Percentiles rank a stretch among this genome's conserved stretches.
These are phyloP conservation scores for Coemansia furcata DNA, from an alignment of 192 early-diverging fungal species.

Conservation along the genomic window DNA sequence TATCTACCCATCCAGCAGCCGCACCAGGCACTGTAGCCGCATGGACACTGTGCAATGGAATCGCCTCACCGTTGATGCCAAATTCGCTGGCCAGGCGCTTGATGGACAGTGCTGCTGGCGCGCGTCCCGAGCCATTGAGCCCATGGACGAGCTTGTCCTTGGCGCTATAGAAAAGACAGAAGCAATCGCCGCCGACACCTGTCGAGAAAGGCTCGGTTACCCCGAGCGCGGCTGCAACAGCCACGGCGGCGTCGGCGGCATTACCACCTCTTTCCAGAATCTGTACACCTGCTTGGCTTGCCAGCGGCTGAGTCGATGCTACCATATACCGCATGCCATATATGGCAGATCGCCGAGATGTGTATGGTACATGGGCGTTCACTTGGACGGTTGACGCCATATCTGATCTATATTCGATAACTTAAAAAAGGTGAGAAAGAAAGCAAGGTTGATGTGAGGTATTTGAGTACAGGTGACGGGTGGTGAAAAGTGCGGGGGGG, in stretches of 20 bases:
- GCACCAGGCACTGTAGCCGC: constrained; percentile 73
- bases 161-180: constrained; percentile 74
- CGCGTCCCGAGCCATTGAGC: constrained; percentile 63
- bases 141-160: constrained; percentile 55
- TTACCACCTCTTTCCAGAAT: constrained; percentile 70
- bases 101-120: constrained; percentile 58
- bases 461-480: not conserved
- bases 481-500: not conserved
- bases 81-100: constrained; percentile 36
- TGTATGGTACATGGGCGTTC: constrained; percentile 26
- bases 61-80: constrained; percentile 15
- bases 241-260: constrained; percentile 72
- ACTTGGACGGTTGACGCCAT: constrained; percentile 32
- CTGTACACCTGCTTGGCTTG: constrained; percentile 62
- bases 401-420: not conserved
- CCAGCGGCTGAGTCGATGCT: constrained; percentile 65
- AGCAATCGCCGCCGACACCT: constrained; percentile 79
- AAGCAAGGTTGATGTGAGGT: not conserved
- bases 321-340: constrained; percentile 67
- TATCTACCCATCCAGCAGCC: too few species aligned
- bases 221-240: constrained; percentile 67
- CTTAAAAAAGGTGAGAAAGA: not conserved
- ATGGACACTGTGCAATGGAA: constrained; percentile 50
- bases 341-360: constrained; percentile 54
- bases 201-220: constrained; percentile 72